Percentiles rank a stretch among this genome's conserved stretches.
Conservation (phyloP, 1,139 yeast species). For the Debaryomycetaceae sp. region DNA sequence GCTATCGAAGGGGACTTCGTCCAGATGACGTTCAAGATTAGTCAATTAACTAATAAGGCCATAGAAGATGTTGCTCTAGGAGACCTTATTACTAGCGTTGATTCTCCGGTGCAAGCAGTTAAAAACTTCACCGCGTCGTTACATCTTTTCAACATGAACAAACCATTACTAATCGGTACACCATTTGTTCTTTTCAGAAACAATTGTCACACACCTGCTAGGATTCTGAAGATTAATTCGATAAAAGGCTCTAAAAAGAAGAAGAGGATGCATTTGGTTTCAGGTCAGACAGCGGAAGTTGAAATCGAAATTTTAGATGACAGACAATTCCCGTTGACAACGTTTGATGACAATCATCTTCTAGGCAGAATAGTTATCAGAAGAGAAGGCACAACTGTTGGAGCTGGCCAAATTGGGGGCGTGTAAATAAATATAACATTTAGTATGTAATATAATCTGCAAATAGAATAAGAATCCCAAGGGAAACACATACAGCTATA, state of each 20-base stretch:
- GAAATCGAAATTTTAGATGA: constrained; percentile 59
- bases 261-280: constrained; percentile 66
- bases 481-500: constrained; percentile 54
- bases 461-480: constrained; percentile 61
- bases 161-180: constrained; percentile 80
- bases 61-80: constrained; percentile 57
- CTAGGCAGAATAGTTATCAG: constrained; percentile 83
- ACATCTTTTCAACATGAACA: constrained; percentile 63
- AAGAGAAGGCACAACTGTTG: constrained; percentile 82
- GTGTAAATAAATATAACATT: constrained; percentile 3
- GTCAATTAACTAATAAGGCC: constrained; percentile 42
- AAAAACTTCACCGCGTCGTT: constrained; percentile 54
- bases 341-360: constrained; percentile 54
- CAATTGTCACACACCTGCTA: constrained; percentile 72
- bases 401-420: constrained; percentile 68
- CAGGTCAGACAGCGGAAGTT: constrained; percentile 71
- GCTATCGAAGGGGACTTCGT: constrained; percentile 74
- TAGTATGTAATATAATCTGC: constrained; percentile 55
- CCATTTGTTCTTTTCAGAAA: constrained; percentile 83
- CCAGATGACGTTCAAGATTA: constrained; percentile 52
- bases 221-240: constrained; percentile 55
- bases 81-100: constrained; percentile 61
- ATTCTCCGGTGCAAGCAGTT: constrained; percentile 45
- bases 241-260: constrained; percentile 40
- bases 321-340: constrained; percentile 59